Conservation (phyloP, 352 stramenopile genomes). For the Phytophthora pinifolia region DNA sequence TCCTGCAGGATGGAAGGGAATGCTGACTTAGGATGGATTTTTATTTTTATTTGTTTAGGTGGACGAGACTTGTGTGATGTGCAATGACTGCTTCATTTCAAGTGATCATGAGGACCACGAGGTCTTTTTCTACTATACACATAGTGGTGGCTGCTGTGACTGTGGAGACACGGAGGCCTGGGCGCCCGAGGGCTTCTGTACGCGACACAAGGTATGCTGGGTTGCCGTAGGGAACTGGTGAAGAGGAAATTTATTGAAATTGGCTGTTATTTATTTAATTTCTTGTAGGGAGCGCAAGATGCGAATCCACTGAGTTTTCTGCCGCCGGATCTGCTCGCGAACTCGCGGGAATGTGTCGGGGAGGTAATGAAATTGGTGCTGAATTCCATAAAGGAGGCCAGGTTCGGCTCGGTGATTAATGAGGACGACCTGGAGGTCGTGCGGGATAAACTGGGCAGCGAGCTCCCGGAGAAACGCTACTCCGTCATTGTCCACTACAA, state of each 20-base stretch:
- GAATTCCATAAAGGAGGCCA: constrained; percentile 61
- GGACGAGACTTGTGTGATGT: constrained; percentile 95
- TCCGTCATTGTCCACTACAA: constrained; percentile 93
- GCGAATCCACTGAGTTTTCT: constrained; percentile 61
- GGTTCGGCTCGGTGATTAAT: constrained; percentile 56
- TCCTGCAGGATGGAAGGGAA: constrained; percentile 6
- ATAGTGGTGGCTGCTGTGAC: constrained; percentile 97
- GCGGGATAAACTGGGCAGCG: constrained; percentile 46
- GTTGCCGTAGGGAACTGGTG: not conserved
- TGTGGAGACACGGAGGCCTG: constrained; percentile 97
- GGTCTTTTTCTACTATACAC: constrained; percentile 94
- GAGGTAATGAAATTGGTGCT: constrained; percentile 75
- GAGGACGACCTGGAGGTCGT: constrained; percentile 51
- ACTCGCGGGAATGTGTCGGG: constrained; percentile 58
- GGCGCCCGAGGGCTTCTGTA: constrained; percentile 94
- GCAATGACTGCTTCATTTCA: constrained; percentile 97
- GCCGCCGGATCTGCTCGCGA: constrained; percentile 51
- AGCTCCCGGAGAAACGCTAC: constrained; percentile 66
- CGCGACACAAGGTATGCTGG: constrained; percentile 81
- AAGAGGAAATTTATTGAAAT: not conserved
- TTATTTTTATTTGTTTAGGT: constrained; percentile 73
- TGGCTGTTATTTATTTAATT: constrained; percentile 1
- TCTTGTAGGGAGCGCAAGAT: constrained; percentile 66
- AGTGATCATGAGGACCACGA: constrained; percentile 94
- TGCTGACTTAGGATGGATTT: constrained; percentile 4